A percentile compares a stretch with the other conserved stretches of the same genome.
Conservation (phyloP, 768 basidiomycete genomes). For the Naganishia antarctica region DNA sequence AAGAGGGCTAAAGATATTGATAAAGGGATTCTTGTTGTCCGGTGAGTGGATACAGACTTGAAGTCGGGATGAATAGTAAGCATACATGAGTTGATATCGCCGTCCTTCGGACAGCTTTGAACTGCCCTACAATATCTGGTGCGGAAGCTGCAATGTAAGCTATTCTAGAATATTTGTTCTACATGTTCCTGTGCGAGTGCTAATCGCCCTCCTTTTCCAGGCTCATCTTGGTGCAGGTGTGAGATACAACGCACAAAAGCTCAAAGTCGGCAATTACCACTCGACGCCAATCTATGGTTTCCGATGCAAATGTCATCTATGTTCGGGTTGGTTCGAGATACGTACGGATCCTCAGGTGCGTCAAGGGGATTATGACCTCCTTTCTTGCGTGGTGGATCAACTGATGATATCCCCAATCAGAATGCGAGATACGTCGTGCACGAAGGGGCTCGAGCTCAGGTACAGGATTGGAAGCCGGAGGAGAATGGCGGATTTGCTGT, state of each 20-base stretch:
- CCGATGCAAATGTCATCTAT: slow-evolving; percentile 95
- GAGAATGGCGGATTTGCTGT: slow-evolving; percentile 90
- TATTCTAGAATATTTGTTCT: background rate
- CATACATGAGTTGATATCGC: background rate
- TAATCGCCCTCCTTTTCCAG: slow-evolving; percentile 24
- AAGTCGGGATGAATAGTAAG: too few relatives aligned
- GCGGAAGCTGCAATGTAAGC: slow-evolving; percentile 72
- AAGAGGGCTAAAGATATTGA: slow-evolving; percentile 91
- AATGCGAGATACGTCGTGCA: slow-evolving; percentile 91
- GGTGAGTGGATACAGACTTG: slow-evolving; percentile 49
- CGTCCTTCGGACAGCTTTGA: slow-evolving; percentile 59
- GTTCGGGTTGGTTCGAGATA: slow-evolving; percentile 95
- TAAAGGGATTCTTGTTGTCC: slow-evolving; percentile 88
- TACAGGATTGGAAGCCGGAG: slow-evolving; percentile 94
- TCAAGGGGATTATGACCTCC: slow-evolving; percentile 6
- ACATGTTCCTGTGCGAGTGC: too few relatives aligned
- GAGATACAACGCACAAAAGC: slow-evolving; percentile 99
- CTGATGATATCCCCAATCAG: slow-evolving; percentile 51
- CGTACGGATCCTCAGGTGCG: slow-evolving; percentile 91
- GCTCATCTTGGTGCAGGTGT: slow-evolving; percentile 98
- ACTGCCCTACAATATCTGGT: slow-evolving; percentile 70
- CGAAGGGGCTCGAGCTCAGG: slow-evolving; percentile 88
- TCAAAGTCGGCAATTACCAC: slow-evolving; percentile 89
- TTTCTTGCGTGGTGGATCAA: background rate
- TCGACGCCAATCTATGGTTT: slow-evolving; percentile 93